Evolutionary conservation across 2,329 filamentous ascomycete species (phyloP).

Genomic region (Aspergillus bombycis): DNA sequence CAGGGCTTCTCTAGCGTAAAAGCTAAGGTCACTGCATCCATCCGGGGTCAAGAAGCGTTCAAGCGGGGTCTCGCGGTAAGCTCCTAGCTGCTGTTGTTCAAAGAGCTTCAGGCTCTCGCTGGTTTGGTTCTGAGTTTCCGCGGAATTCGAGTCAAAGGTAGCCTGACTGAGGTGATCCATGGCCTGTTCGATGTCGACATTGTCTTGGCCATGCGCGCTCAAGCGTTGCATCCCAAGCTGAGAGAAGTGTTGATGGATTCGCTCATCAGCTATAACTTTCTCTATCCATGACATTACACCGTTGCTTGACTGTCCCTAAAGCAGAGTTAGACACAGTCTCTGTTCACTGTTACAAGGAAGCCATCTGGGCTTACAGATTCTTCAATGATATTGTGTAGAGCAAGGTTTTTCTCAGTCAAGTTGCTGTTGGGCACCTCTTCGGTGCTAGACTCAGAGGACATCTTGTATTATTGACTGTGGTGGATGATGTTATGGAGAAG

Average conservation of each 20-base stretch:
- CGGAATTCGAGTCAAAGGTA: neutral
- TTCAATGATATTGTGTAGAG: slow-evolving; percentile 8
- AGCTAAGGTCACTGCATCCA: slow-evolving; percentile 23
- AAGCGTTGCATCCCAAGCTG: slow-evolving; percentile 5
- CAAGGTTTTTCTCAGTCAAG: slow-evolving; percentile 17
- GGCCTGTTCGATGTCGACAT: slow-evolving; percentile 13
- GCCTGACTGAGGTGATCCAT: slow-evolving; percentile 7
- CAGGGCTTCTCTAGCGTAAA: slow-evolving; percentile 20
- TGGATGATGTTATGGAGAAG: neutral
- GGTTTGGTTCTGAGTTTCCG: neutral
- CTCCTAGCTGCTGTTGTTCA: slow-evolving; percentile 10
- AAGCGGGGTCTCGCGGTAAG: slow-evolving; percentile 22
- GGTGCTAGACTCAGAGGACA: neutral
- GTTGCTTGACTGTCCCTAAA: neutral
- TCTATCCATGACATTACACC: slow-evolving; percentile 18
- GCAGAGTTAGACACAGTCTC: neutral
- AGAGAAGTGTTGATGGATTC: slow-evolving; percentile 18
- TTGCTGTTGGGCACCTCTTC: neutral
- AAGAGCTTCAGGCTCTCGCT: slow-evolving; percentile 16
- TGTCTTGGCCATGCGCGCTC: neutral
- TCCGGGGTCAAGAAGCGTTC: slow-evolving; percentile 29
- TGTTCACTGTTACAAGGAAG: neutral
- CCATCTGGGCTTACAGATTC: slow-evolving; percentile 1
- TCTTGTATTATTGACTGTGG: neutral
- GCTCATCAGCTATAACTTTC: slow-evolving; percentile 25